phyloP scores from a whole-genome alignment of 352 stramenopile genomes.

The Globisporangium polare region DNA sequence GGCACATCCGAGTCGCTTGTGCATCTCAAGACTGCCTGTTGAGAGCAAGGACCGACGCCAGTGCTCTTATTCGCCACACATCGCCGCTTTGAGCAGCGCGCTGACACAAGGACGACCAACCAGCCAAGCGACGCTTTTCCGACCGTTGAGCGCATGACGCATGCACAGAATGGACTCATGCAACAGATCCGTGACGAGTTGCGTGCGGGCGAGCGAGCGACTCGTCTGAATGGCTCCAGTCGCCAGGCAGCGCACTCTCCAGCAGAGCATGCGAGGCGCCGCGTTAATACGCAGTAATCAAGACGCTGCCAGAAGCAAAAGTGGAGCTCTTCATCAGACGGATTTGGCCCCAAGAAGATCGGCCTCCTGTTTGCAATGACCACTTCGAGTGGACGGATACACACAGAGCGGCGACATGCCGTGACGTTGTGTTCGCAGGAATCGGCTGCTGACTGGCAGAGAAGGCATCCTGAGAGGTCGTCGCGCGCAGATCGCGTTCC shows the following conservation, averaged over 20 bases:
- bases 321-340: neutral
- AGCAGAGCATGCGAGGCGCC: neutral
- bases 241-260: neutral
- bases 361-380: no score
- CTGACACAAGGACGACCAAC: no score
- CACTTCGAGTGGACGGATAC: neutral
- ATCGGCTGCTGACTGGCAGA: conserved; percentile 1
- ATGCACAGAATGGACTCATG: no score
- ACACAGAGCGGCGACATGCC: neutral
- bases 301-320: neutral
- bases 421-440: neutral
- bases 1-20: no score
- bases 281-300: no score
- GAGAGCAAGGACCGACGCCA: no score
- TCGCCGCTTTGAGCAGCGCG: no score
- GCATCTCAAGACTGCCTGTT: no score
- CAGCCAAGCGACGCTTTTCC: neutral
- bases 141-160: neutral
- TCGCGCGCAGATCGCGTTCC: no score
- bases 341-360: no score
- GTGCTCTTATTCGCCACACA: no score
- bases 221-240: neutral
- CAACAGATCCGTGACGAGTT: neutral
- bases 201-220: neutral
- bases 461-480: neutral